Percentiles rank a stretch among this genome's conserved stretches.
Conservation (phyloP, 805 yeast species). For the Metschnikowia lochheadii region DNA sequence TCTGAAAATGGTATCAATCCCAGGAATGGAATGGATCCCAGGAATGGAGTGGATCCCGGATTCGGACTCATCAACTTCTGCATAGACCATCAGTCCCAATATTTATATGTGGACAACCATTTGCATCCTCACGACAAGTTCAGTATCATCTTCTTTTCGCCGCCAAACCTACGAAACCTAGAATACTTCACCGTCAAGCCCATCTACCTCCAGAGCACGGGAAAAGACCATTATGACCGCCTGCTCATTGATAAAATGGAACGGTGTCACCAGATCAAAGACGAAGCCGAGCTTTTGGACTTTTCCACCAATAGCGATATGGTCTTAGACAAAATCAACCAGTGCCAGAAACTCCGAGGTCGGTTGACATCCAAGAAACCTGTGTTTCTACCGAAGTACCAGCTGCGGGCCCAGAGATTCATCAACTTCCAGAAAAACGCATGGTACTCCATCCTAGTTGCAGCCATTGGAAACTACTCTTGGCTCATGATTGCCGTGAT, state of each 20-base stretch:
- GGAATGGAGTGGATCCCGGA: too few relatives aligned
- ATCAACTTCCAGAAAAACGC: conserved; percentile 5
- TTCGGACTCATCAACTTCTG: conserved; percentile 4
- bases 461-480: not conserved
- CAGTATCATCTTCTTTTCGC: conserved; percentile 46
- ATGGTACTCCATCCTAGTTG: not conserved
- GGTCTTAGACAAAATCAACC: conserved; percentile 33
- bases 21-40: not conserved
- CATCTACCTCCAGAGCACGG: conserved; percentile 54
- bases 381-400: not conserved
- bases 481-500: conserved; percentile 11
- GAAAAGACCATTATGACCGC: conserved; percentile 6
- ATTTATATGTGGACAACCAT: conserved; percentile 8
- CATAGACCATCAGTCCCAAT: not conserved
- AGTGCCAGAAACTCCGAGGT: conserved; percentile 17
- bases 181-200: conserved; percentile 79
- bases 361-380: not conserved
- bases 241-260: conserved; percentile 5
- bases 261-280: not conserved
- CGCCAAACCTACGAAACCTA: conserved; percentile 67
- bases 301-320: conserved; percentile 25
- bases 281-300: not conserved
- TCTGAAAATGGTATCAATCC: not conserved
- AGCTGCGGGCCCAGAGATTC: not conserved
- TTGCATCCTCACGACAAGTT: conserved; percentile 2